Evolutionary conservation across 805 yeast genomes (phyloP).

Genomic region (Metschnikowia cerradonensis): DNA sequence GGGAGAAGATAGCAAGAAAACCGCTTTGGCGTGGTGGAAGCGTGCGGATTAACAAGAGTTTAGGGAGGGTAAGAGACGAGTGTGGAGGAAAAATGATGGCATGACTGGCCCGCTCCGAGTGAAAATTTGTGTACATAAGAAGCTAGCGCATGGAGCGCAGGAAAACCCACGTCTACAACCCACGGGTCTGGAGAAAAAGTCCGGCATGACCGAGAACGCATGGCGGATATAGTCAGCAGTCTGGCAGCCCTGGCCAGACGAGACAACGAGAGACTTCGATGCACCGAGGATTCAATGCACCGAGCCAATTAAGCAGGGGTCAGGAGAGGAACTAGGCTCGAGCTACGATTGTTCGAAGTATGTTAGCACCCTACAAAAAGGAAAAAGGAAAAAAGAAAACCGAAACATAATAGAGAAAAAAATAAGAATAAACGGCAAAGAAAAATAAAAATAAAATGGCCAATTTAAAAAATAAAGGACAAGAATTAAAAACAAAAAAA

Average conservation of each 20-base stretch:
- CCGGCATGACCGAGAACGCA: slow-evolving; percentile 1
- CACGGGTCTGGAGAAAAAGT: slow-evolving; percentile 3
- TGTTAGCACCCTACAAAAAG: neutral
- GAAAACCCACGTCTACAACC: neutral
- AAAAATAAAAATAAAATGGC: neutral
- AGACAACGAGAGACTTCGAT: neutral
- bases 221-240: neutral
- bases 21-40: neutral
- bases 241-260: neutral
- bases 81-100: slow-evolving; percentile 5
- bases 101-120: neutral
- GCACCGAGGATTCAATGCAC: neutral
- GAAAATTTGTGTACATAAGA: slow-evolving; percentile 2
- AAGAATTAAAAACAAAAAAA: neutral
- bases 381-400: no score
- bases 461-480: neutral
- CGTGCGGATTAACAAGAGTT: neutral
- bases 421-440: neutral
- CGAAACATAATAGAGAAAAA: no score
- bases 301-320: neutral
- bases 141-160: slow-evolving; percentile 3
- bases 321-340: neutral
- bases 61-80: neutral
- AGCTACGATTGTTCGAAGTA: neutral
- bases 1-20: neutral